A percentile compares a stretch with the other conserved stretches of the same genome.
Evolutionary conservation across 257 asterid species (phyloP).

Genomic region (Solanum ahanhuiri): DNA sequence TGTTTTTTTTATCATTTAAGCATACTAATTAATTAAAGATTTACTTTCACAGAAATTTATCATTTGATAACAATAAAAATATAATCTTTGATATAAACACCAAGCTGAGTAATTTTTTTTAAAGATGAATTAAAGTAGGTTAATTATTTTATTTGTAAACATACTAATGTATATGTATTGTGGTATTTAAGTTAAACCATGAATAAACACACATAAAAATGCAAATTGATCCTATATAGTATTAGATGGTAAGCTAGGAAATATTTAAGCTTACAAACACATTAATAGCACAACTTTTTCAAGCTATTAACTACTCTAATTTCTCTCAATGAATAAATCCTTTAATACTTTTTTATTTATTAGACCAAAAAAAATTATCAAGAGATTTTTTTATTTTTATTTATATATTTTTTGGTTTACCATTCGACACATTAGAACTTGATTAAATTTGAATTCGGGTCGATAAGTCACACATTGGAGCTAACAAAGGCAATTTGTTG

Average conservation of each 20-base stretch:
- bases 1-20: neutral
- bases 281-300: neutral
- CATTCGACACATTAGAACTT: too few species aligned
- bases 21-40: neutral
- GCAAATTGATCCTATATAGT: neutral
- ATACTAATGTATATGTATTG: too few species aligned
- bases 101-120: neutral
- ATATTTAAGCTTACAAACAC: neutral
- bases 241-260: neutral
- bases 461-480: accelerated
- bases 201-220: neutral
- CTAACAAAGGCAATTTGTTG: accelerated
- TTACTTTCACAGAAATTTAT: neutral
- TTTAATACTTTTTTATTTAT: too few species aligned
- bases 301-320: neutral
- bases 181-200: neutral
- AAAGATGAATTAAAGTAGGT: neutral
- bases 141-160: neutral
- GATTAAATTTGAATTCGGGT: accelerated
- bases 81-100: too few species aligned
- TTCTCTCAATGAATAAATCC: neutral
- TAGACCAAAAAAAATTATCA: too few species aligned
- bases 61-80: neutral
- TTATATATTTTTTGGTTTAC: accelerated
- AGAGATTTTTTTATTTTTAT: neutral